Evolutionary conservation across 352 stramenopile species (phyloP).

Genomic region (Pythium aphanidermatum): DNA sequence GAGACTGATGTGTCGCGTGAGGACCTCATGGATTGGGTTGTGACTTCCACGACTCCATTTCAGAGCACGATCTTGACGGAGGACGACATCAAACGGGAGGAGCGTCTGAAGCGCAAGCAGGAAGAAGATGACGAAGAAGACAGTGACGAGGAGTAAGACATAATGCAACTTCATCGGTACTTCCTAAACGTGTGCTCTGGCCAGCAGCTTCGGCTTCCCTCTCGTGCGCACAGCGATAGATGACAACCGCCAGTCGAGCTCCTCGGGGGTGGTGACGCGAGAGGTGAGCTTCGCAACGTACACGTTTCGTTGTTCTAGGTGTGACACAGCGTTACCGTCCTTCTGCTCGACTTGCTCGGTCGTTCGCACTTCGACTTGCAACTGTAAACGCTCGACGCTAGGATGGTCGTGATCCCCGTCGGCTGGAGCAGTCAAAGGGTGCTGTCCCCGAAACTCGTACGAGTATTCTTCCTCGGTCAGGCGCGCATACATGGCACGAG

Average conservation of each 20-base stretch:
- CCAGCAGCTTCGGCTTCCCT: neutral
- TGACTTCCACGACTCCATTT: constrained; percentile 29
- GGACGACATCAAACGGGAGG: too few relatives aligned
- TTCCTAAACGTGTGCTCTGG: neutral
- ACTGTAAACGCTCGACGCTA: constrained; percentile 8
- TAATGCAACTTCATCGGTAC: neutral
- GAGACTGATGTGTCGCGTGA: constrained; percentile 34
- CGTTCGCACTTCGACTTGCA: constrained; percentile 12
- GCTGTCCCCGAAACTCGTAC: neutral
- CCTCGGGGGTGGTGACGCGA: constrained; percentile 2
- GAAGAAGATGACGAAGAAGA: neutral
- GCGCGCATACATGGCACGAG: constrained; percentile 4
- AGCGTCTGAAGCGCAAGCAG: too few relatives aligned
- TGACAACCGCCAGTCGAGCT: constrained; percentile 14
- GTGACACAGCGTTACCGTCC: neutral
- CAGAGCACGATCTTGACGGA: neutral
- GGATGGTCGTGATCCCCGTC: neutral
- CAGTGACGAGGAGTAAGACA: neutral
- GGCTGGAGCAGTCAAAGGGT: neutral
- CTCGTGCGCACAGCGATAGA: constrained; percentile 8
- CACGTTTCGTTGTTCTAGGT: constrained; percentile 5
- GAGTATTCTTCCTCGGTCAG: constrained; percentile 4
- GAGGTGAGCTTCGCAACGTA: constrained; percentile 11
- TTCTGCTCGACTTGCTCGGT: neutral
- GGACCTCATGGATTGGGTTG: constrained; percentile 31